These are phyloP conservation scores for Paracoccidioides lutzii DNA, from an alignment of 2,329 filamentous ascomycete genomes.

Conservation along the genomic window DNA sequence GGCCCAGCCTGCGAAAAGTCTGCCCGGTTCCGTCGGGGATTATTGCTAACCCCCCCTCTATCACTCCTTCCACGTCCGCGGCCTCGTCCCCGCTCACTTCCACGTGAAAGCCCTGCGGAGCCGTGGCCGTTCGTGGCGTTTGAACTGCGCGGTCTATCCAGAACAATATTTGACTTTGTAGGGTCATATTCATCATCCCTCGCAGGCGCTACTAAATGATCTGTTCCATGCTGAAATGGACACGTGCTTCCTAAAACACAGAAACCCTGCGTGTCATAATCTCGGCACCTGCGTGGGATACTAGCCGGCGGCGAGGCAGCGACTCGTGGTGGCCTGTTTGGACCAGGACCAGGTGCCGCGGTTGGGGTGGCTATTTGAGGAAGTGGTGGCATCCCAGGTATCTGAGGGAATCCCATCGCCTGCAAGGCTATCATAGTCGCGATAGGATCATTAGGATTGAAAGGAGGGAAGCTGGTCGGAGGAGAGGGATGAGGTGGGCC, in stretches of 20 bases:
- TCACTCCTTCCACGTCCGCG: conserved; percentile 31
- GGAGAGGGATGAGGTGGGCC: conserved; percentile 13
- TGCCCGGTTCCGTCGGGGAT: conserved; percentile 32
- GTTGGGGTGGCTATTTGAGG: conserved; percentile 18
- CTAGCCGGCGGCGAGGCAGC: conserved; percentile 21
- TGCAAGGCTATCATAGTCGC: conserved; percentile 41
- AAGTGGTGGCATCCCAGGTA: conserved; percentile 35
- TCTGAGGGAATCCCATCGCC: conserved; percentile 38
- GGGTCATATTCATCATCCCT: conserved; percentile 42
- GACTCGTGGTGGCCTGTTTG: neutral
- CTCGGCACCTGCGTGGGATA: conserved; percentile 36
- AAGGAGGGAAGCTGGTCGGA: conserved; percentile 36
- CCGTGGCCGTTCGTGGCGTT: conserved; percentile 13
- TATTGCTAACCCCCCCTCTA: conserved; percentile 24
- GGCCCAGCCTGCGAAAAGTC: conserved; percentile 42
- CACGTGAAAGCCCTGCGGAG: conserved; percentile 4
- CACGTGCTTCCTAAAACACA: conserved; percentile 45
- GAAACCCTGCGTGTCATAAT: conserved; percentile 48
- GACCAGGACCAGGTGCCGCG: neutral
- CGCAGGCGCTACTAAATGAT: conserved; percentile 29
- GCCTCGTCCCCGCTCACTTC: conserved; percentile 13
- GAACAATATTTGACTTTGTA: conserved; percentile 34
- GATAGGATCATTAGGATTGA: conserved; percentile 45
- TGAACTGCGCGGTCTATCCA: conserved; percentile 15
- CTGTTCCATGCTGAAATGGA: conserved; percentile 43